Evolutionary conservation across 169 alveolate genomes (phyloP), one percentile per base, ranked within the genome.

Genomic region (Eimeria tenella): DNA sequence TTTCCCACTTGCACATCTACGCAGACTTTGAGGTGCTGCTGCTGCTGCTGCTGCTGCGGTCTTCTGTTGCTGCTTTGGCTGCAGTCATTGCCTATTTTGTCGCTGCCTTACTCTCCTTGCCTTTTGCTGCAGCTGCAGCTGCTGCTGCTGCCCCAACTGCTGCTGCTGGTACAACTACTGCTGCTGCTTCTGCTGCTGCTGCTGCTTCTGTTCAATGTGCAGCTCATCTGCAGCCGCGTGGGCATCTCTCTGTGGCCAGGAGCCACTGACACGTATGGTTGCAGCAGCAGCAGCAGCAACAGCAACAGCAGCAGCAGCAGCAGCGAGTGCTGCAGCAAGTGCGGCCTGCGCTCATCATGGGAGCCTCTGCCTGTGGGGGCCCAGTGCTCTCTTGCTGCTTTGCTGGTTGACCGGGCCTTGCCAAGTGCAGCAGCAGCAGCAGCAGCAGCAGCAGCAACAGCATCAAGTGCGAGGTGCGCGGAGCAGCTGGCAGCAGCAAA

Each of bases 401-500:
- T 87, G 58, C 93, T 87, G 21, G 56, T 70, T 4, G 86, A 55
- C 11, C n/a, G 93, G 58, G 84, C 93, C 0, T 31, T 71, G 68
- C 58, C 79, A 55, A 17, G 79, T 81, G 89, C 89, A 0, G 86
- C n/a, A n/a, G n/a, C n/a, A n/a, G 60, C 50, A 55, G 23, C 52
- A n/a, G 88, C n/a, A 79, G 23, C 70, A 49, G 88, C 49, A 6
- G 17, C 73, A n/a, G 15, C 77, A n/a, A 77, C 74, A 31, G 77
- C 58, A 49, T 74, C 60, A 60, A 15, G 17, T 60, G 68, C 60
- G 25, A 56, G 77, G 7, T 15, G 60, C 23, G 7, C 50, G 56
- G 56, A 5, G 86, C 74, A 7, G 23, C 74, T 7, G 58, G 84
- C 93, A 25, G 93, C 93, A 56, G 86, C 83, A 25, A 87, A 87